Evolutionary conservation across 2,329 filamentous ascomycete genomes (phyloP), one percentile per base, ranked within the genome.

Genomic region (Monosporascus sp.): DNA sequence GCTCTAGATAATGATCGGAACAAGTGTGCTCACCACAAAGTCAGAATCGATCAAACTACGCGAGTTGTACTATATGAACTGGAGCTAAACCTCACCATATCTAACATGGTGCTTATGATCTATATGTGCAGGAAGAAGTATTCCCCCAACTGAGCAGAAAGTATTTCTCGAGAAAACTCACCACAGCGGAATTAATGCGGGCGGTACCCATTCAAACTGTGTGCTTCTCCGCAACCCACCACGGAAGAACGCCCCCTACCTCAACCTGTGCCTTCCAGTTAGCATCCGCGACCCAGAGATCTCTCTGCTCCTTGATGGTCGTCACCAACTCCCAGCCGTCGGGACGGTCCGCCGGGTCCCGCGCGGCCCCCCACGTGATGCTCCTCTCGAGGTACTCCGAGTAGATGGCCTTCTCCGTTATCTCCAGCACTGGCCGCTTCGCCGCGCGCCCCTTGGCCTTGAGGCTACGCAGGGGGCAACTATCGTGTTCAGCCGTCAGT

Each of bases 371-470:
- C 54, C 53, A 60, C 37, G 28, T 20, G 50, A 61, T 57, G 20
- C 49, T 31, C 14, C 51, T 37, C 24, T 52, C 51, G 22, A 61
- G 51, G 51, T 59, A 58, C 9, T 58, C 51, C 22, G 59, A 61
- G 50, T 60, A 61, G 14, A 50, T 5, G 28, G 31, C 41, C 6
- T 38, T 22, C 40, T 54, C 52, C 15, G 35, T 47, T 45, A 62
- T 54, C 15, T 50, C 49, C 18, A 62, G 51, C 3, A 18, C 17
- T 14, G 49, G 20, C 6, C 24, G 20, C 37, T 56, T 57, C 5
- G 58, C 58, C 5, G n/a, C n/a, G 18, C 58, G 56, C 1, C 58
- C 58, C 22, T 55, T 24, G 3, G 55, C 55, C 37, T 11, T 37
- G 24, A 11, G 15, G 43, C 51, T 57, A 15, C 58, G 55, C 48